Percentiles rank a stretch among this genome's conserved stretches.
Conservation (phyloP, 1,284 basidiomycete genomes). For the Spongispora temasekensis region DNA sequence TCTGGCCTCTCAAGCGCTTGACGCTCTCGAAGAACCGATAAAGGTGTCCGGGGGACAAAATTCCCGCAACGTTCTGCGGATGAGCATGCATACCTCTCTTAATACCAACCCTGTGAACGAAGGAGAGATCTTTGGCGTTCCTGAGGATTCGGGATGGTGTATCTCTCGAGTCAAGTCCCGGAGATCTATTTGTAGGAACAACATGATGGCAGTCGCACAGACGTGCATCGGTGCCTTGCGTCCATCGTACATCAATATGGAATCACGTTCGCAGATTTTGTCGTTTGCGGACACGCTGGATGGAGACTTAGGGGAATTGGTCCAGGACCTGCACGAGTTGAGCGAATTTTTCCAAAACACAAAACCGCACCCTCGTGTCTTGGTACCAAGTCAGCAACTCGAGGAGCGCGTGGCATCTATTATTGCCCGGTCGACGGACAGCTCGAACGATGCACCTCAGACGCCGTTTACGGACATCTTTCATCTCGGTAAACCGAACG, state of each 20-base stretch:
- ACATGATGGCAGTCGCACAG: conserved; percentile 83
- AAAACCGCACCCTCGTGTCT: conserved; percentile 28
- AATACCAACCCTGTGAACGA: conserved; percentile 49
- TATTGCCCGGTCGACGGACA: conserved; percentile 69
- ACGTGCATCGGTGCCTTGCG: conserved; percentile 76
- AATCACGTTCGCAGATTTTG: conserved; percentile 50
- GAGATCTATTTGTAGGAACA: conserved; percentile 67
- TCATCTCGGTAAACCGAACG: conserved; percentile 50
- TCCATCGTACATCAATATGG: conserved; percentile 72
- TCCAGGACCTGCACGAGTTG: conserved; percentile 84
- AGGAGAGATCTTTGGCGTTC: conserved; percentile 78
- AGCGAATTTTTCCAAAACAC: conserved; percentile 82
- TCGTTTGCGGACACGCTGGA: conserved; percentile 40
- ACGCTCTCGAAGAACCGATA: conserved; percentile 89
- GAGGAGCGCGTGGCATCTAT: conserved; percentile 80
- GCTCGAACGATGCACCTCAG: conserved; percentile 57
- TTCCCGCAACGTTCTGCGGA: conserved; percentile 83
- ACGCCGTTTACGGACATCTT: conserved; percentile 81
- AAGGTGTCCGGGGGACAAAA: conserved; percentile 74
- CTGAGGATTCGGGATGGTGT: conserved; percentile 85
- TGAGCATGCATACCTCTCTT: conserved; percentile 73
- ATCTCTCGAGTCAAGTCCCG: conserved; percentile 67
- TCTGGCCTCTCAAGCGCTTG: conserved; percentile 82
- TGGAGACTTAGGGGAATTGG: conserved; percentile 80
- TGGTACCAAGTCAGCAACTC: conserved; percentile 56